Evolutionary conservation across 2,329 filamentous ascomycete species (phyloP), one percentile per base, ranked within the genome.

Genomic region (Fusarium incarnatum): DNA sequence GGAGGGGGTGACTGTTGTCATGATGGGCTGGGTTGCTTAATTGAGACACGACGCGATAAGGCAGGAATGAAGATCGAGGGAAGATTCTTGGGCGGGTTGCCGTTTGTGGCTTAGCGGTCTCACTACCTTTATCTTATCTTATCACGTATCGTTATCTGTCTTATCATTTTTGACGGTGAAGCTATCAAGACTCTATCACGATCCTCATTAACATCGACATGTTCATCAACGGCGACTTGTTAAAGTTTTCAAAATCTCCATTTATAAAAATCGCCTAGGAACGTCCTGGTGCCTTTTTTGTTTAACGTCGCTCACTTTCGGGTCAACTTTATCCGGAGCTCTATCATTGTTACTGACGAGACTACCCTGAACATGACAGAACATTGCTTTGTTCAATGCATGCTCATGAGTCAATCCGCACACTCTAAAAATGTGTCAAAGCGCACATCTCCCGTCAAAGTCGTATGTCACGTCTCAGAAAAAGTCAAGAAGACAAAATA

Each of bases 351-450:
- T 37, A 6, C 34, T 37, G 6, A 12, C 34, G 6, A n/a, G 34
- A n/a, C 34, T 12, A 37, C 34, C 34, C 34, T 37, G 34, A n/a
- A 37, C 18, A 37, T 9, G 3, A 6, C 34, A 7, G 2, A 37
- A 4, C 18, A 37, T n/a, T n/a, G 1, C 10, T 12, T 12, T 12
- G 34, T 12, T n/a, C 18, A 4, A n/a, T 2, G 16, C 0, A 7
- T 37, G 3, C 3, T 0, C 6, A n/a, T 2, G 2, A 3, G 2
- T 12, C 34, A 12, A 12, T 37, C 0, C 0, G 18, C 10, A n/a
- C 18, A 37, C 34, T n/a, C n/a, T 4, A 11, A n/a, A 18, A 7
- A 2, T 7, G 1, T 37, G 18, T n/a, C 9, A 7, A 37, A n/a
- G 34, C 32, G 32, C 11, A 37, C 5, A n/a, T 37, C 34, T 37